phyloP scores from a whole-genome alignment of 805 yeast species.

The Saccharomycopsis capsularis region DNA sequence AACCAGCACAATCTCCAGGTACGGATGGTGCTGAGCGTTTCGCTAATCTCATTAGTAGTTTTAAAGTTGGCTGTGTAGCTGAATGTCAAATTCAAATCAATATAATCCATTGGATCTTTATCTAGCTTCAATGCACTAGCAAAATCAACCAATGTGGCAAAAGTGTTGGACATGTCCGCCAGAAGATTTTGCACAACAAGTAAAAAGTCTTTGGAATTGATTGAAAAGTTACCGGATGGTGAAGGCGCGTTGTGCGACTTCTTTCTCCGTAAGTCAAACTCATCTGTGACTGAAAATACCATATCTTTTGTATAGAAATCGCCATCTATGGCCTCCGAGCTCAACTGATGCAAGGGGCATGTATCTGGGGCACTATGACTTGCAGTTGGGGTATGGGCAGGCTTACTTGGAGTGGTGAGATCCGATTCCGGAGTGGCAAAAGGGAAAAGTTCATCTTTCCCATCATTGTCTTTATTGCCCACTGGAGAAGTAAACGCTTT shows the following conservation, averaged over 20 bases:
- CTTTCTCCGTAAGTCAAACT: not conserved
- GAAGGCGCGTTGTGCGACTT: not conserved
- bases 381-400: no score
- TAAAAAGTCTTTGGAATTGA: not conserved
- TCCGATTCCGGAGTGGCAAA: not conserved
- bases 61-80: not conserved
- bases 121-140: slow-evolving; percentile 9
- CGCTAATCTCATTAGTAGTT: not conserved
- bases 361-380: no score
- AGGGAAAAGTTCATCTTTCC: not conserved
- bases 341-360: not conserved
- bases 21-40: slow-evolving; percentile 1
- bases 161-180: slow-evolving; percentile 8
- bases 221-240: slow-evolving; percentile 1
- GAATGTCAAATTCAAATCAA: slow-evolving; percentile 8
- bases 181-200: slow-evolving; percentile 6
- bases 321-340: not conserved
- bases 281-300: not conserved
- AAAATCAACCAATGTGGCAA: slow-evolving; percentile 8
- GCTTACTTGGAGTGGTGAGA: not conserved
- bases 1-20: slow-evolving; percentile 16
- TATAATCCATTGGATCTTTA: slow-evolving; percentile 15
- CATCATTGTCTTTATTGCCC: not conserved
- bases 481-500: not conserved
- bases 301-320: slow-evolving; percentile 2